Conservation (phyloP, 2,329 filamentous ascomycete genomes). For the Talaromyces albobiverticillius region DNA sequence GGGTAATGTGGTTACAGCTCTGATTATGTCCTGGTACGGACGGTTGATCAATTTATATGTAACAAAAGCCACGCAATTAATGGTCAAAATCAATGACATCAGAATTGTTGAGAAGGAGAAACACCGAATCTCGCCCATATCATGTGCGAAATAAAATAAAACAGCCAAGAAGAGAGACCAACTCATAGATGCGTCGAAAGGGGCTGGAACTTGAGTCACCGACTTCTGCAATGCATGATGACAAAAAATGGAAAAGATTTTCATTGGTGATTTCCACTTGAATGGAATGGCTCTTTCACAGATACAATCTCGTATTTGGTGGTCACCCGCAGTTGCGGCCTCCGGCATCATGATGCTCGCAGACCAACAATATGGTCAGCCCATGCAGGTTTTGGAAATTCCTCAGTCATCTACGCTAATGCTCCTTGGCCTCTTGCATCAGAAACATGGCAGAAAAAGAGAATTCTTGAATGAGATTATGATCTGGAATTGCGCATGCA, state of each 20-base stretch:
- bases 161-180: too few relatives aligned
- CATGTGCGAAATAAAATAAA: not conserved
- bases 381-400: not conserved
- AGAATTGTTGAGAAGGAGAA: not conserved
- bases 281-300: not conserved
- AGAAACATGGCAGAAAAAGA: not conserved
- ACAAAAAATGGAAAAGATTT: not conserved
- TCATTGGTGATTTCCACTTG: not conserved
- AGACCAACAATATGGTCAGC: not conserved
- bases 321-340: slow-evolving; percentile 1
- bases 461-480: not conserved
- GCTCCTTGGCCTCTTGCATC: too few relatives aligned
- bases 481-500: too few relatives aligned
- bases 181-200: not conserved
- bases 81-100: not conserved
- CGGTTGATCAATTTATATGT: not conserved
- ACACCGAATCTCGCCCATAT: not conserved
- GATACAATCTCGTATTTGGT: not conserved
- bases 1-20: not conserved
- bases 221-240: not conserved
- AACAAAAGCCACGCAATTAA: not conserved
- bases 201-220: not conserved
- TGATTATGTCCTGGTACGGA: not conserved
- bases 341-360: slow-evolving; percentile 4
- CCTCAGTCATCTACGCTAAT: too few relatives aligned